Base-by-base conservation (phyloP, 495 filamentous ascomycete species). In the Aspergillus avenaceus region DNA sequence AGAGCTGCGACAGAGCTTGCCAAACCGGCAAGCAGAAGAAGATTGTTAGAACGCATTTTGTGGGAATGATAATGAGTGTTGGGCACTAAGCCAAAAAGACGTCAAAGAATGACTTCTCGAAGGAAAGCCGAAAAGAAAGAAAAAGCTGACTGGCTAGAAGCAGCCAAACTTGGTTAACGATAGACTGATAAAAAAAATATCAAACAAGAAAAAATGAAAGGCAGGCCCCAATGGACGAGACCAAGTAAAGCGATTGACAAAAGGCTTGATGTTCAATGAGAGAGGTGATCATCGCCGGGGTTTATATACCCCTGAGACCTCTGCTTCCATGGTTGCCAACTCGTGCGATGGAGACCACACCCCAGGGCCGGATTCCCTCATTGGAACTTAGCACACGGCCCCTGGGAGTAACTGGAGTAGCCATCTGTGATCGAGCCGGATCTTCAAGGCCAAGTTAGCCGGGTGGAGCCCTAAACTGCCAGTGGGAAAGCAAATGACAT, bases 241-340 rank as follows among this genome's bases (percentile, higher is more conserved):
- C 52, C 48, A 59, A 47, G 19, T 38, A 46, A 60, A 64, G 54
- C 42, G 53, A 61, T 44, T 51, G 55, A 57, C 50, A 49, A 43
- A n/a, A 55, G 45, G 55, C 52, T 58, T 59, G 57, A 49, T 34
- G 50, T 45, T 54, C 18, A 41, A 47, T 18, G 13, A 52, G 29
- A 23, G 49, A 46, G 52, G 62, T 47, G 66, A 67, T 58, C 56
- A 55, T 60, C 56, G 38, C 29, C 41, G 26, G 56, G 59, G 49
- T 64, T 70, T 73, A 73, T 73, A 73, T 69, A 73, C 63, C 70
- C 68, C 70, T 70, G 62, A 59, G 48, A 11, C 31, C 43, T 41
- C 41, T 45, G 41, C 46, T 42, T 28, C 49, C 24, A 25, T 36
- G 22, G 29, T 52, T 41, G 28, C 49, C 14, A 36, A 22, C 23